Base-by-base conservation (phyloP, 306 rosid genomes). In the Bauhinia variegata region DNA sequence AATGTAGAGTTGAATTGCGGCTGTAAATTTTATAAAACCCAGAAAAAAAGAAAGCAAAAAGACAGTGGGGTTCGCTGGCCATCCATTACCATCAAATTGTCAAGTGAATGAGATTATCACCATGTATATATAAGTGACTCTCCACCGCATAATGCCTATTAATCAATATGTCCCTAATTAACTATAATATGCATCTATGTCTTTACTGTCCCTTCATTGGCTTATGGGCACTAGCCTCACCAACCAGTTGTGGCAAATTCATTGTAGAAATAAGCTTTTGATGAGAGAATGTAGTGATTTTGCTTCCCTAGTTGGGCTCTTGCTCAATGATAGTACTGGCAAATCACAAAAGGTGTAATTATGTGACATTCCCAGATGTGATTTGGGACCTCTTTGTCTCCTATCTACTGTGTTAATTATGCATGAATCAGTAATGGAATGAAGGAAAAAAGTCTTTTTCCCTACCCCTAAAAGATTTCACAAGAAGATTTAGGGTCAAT, bases 101-200 rank as follows among this genome's bases (percentile, higher is more conserved):
- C 49, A 73, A 67, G 68, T 78, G 83, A 69, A 68, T 55, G 49
- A 30, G 55, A 68, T 78, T 61, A 78, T 68, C 68, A 55, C 34
- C 83, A 73, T 78, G 75, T 78, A 79, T 42, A 39, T 55, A 50
- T 48, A 54, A 68, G 68, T 61, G 41, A 65, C 63, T 37, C 28
- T 43, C 38, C 13, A 19, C 54, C 51, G 57, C 66, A 66, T 65
- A 19, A 78, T 78, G 69, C 4, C 59, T 68, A 62, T 3, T 36
- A 31, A 79, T 69, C 70, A 74, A 63, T 54, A 42, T 68, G 73
- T 68, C 36, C 54, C 65, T 64, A 30, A n/a, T n/a, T 64, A 30
- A 50, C 73, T 63, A 71, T 70, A 15, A 8, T 41, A n/a, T n/a
- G n/a, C n/a, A n/a, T n/a, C n/a, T n/a, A n/a, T n/a, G n/a, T n/a